Evolutionary conservation across 78 protist genomes (phyloP).

Genomic region (Protostelium mycophagum): DNA sequence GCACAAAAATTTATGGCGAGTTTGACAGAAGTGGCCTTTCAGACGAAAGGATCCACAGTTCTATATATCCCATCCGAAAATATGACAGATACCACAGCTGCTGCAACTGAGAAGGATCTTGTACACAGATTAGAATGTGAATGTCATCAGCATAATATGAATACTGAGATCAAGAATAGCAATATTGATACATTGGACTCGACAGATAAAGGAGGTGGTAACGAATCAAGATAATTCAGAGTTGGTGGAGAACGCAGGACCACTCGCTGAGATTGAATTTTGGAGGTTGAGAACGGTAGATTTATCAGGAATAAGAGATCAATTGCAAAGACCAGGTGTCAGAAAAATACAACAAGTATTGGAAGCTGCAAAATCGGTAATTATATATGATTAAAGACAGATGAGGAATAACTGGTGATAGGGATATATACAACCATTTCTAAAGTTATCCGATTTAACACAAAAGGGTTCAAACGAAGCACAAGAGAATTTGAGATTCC

Average conservation of each 20-base stretch:
- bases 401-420: neutral
- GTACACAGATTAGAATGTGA: slow-evolving; percentile 60
- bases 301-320: slow-evolving; percentile 49
- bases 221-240: slow-evolving; percentile 29
- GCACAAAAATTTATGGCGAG: slow-evolving; percentile 79
- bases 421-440: slow-evolving; percentile 63
- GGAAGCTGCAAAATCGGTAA: slow-evolving; percentile 30
- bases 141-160: neutral
- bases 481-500: slow-evolving; percentile 54
- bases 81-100: neutral
- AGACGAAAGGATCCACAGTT: slow-evolving; percentile 57
- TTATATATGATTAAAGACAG: neutral
- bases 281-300: slow-evolving; percentile 67
- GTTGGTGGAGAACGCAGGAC: slow-evolving; percentile 41
- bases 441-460: slow-evolving; percentile 28
- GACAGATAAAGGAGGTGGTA: slow-evolving; percentile 74
- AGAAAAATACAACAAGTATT: slow-evolving; percentile 47
- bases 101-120: slow-evolving; percentile 59
- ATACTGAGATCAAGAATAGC: neutral
- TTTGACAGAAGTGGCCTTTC: slow-evolving; percentile 70
- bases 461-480: slow-evolving; percentile 48
- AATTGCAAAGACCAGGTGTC: slow-evolving; percentile 58
- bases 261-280: slow-evolving; percentile 73
- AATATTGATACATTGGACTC: slow-evolving; percentile 86
- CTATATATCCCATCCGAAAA: slow-evolving; percentile 79